Percentiles rank a stretch among this genome's conserved stretches.
Evolutionary conservation across 1,139 yeast species (phyloP).

Genomic region (Candida sp.): DNA sequence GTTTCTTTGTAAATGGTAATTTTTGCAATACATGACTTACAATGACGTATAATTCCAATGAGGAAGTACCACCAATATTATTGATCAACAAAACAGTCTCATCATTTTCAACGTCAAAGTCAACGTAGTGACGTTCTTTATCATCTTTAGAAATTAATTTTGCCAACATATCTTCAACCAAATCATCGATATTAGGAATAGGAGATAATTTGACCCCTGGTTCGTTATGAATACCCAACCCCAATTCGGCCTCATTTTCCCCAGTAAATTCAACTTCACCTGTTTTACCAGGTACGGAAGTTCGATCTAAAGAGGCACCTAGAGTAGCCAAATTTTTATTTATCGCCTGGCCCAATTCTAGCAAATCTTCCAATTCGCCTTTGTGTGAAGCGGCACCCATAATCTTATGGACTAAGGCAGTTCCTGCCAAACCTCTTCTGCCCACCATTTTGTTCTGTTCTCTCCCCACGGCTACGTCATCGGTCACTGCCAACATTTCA

Average conservation of each 20-base stretch:
- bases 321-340: constrained; percentile 73
- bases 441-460: constrained; percentile 89
- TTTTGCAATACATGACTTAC: constrained; percentile 44
- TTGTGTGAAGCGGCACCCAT: constrained; percentile 60
- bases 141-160: constrained; percentile 53
- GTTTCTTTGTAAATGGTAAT: constrained; percentile 50
- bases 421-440: constrained; percentile 91
- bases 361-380: constrained; percentile 30
- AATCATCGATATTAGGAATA: constrained; percentile 61
- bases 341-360: constrained; percentile 55
- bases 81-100: constrained; percentile 70
- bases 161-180: constrained; percentile 52
- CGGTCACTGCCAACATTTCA: constrained; percentile 74
- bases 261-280: constrained; percentile 43
- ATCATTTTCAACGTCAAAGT: constrained; percentile 53
- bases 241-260: constrained; percentile 72
- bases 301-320: constrained; percentile 87
- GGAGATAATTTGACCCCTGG: constrained; percentile 78
- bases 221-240: constrained; percentile 96
- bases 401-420: constrained; percentile 80
- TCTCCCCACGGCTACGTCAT: constrained; percentile 91
- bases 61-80: constrained; percentile 84
- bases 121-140: constrained; percentile 67
- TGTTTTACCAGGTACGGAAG: constrained; percentile 81
- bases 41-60: constrained; percentile 69